Evolutionary conservation across 139 green algal genomes (phyloP), one percentile per base, ranked within the genome.

Genomic region (Chlorella sp.): DNA sequence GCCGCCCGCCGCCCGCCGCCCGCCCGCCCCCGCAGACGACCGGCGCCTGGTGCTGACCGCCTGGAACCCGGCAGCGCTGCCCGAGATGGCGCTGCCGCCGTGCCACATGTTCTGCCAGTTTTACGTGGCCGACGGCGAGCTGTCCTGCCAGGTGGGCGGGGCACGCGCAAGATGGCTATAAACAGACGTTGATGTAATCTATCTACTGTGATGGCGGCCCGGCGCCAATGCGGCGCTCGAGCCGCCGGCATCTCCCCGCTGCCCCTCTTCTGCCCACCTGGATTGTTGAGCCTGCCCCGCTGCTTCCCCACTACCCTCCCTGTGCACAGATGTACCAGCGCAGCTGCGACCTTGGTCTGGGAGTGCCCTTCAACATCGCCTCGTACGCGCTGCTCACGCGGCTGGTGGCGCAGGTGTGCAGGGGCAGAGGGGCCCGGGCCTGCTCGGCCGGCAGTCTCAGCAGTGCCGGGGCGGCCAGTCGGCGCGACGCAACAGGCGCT

Each of bases 21-120:
- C n/a, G n/a, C n/a, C n/a, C n/a, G n/a, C n/a, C n/a, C n/a, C n/a
- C n/a, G n/a, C n/a, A 31, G 92, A 89, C 55, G 94, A 98, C 84
- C 84, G 96, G 29, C 90, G 96, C n/a, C 94, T 99, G 71, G 77
- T 99, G n/a, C 81, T 99, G 65, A 95, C 77, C 12, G 96, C 96
- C 1, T 99, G 96, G 96, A 99, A 99, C 87, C 96, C 96, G 2
- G 87, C 90, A 0, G 96, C 94, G 19, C 83, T 99, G 40, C 67
- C 86, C 8, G 79, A 96, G 40, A 99, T 99, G 96, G 96, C 96
- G 7, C 87, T 99, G 76, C 96, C 96, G 33, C 96, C 96, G 70
- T 99, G 96, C 86, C 96, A 99, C 88, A 97, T 99, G 94, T 96
- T 99, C 69, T 93, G 85, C 83, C 93, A 98, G 93, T 99, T 99